Percentiles rank a stretch among this genome's conserved stretches.
phyloP scores from a whole-genome alignment of 768 basidiomycete species.

The Boletus huronensis region DNA sequence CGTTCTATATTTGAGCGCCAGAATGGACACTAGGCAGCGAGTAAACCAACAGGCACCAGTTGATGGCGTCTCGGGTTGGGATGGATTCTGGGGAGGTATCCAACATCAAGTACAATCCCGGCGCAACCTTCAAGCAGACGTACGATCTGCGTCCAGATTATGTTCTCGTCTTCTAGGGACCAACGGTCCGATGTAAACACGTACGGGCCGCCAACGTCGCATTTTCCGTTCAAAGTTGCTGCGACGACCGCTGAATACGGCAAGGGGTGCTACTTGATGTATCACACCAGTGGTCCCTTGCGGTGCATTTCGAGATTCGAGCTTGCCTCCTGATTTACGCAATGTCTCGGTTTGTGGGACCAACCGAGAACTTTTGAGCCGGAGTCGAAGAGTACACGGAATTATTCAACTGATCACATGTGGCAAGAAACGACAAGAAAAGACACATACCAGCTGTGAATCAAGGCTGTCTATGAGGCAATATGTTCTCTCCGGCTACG shows the following conservation, averaged over 20 bases:
- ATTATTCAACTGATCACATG: slow-evolving; percentile 24
- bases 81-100: neutral
- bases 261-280: neutral
- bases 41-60: neutral
- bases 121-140: too few relatives aligned
- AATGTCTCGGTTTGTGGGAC: neutral
- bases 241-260: neutral
- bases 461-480: neutral
- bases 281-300: neutral
- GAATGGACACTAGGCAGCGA: neutral
- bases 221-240: neutral
- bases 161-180: neutral
- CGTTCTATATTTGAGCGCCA: neutral
- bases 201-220: neutral
- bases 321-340: neutral
- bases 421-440: slow-evolving; percentile 40
- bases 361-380: neutral
- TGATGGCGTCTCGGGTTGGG: neutral
- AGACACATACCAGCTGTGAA: slow-evolving; percentile 1
- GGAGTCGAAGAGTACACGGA: slow-evolving; percentile 13
- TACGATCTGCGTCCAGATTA: neutral
- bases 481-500: neutral
- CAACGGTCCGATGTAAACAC: neutral
- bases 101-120: neutral
- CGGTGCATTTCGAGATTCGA: neutral